Evolutionary conservation across 2,329 filamentous ascomycete species (phyloP).

Genomic region (Neopestalotiopsis clavispora): DNA sequence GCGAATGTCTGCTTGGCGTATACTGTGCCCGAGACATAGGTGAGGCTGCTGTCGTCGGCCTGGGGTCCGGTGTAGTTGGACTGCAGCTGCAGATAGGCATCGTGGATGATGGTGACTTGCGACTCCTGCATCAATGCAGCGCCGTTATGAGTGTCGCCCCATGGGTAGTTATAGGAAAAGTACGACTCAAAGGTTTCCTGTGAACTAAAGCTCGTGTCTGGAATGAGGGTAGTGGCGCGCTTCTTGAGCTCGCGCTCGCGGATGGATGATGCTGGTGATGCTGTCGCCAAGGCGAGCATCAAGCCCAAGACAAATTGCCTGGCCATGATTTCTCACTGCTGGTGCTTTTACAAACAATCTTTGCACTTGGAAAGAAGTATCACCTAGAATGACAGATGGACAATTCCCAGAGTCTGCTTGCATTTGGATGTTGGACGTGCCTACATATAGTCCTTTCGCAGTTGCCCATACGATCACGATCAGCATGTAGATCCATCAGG

Average conservation of each 20-base stretch:
- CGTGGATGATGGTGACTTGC: slow-evolving; percentile 12
- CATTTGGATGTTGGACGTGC: neutral
- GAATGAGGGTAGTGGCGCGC: slow-evolving; percentile 16
- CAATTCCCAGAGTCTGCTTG: neutral
- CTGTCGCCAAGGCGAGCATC: neutral
- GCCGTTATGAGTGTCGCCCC: slow-evolving; percentile 16
- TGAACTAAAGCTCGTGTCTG: slow-evolving; percentile 16
- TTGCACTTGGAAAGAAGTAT: neutral
- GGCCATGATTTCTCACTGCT: neutral
- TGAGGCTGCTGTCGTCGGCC: neutral
- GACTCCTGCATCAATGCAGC: slow-evolving; percentile 12
- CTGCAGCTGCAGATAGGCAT: slow-evolving; percentile 13
- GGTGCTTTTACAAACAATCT: neutral
- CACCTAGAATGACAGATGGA: neutral
- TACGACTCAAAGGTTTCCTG: slow-evolving; percentile 6
- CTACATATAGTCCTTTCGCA: neutral
- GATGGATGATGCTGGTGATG: neutral
- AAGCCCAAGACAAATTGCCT: neutral
- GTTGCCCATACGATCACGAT: neutral
- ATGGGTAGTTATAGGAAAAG: slow-evolving; percentile 17
- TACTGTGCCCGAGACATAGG: slow-evolving; percentile 35
- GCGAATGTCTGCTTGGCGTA: slow-evolving; percentile 47
- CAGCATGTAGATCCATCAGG: neutral
- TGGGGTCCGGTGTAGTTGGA: slow-evolving; percentile 13
- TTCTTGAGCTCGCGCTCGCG: slow-evolving; percentile 15